Percentiles rank a stretch among this genome's conserved stretches.
Evolutionary conservation across 495 filamentous ascomycete genomes (phyloP).

Genomic region (Podospora anserina): DNA sequence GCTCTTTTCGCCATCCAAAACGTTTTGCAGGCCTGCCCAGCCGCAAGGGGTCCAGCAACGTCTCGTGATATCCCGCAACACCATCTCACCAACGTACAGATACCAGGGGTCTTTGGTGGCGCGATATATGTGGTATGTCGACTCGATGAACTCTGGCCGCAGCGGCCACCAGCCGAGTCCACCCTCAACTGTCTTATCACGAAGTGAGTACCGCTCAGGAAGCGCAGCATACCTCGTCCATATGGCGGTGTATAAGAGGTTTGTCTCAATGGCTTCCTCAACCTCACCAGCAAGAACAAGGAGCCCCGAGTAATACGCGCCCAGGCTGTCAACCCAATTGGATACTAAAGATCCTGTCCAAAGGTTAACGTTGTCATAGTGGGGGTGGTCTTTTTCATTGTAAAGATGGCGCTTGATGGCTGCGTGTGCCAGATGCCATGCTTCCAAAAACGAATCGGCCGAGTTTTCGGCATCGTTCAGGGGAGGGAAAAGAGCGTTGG

Average conservation of each 20-base stretch:
- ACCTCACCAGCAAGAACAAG: constrained; percentile 81
- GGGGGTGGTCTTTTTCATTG: constrained; percentile 69
- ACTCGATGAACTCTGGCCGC: constrained; percentile 93
- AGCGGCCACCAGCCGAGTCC: constrained; percentile 93
- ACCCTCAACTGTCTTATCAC: constrained; percentile 78
- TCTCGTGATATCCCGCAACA: constrained; percentile 78
- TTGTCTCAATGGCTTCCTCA: constrained; percentile 84
- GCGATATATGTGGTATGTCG: constrained; percentile 86
- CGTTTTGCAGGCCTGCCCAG: constrained; percentile 94
- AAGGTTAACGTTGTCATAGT: constrained; percentile 86
- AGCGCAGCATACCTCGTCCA: constrained; percentile 92
- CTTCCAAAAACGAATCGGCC: constrained; percentile 70
- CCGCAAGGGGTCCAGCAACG: constrained; percentile 93
- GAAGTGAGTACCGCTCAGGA: constrained; percentile 89
- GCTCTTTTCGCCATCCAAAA: constrained; percentile 79
- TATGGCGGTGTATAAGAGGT: constrained; percentile 83
- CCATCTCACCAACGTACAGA: constrained; percentile 93
- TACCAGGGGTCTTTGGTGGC: constrained; percentile 97
- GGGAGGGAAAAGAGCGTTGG: constrained; percentile 55
- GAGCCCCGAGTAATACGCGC: constrained; percentile 92
- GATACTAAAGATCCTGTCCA: constrained; percentile 73
- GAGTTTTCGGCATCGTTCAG: constrained; percentile 65
- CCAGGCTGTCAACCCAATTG: constrained; percentile 93
- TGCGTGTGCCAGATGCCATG: constrained; percentile 81
- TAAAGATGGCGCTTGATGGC: constrained; percentile 87